Base-by-base conservation (phyloP, 345 rosid genomes). In the Lenwebbia sp. region DNA sequence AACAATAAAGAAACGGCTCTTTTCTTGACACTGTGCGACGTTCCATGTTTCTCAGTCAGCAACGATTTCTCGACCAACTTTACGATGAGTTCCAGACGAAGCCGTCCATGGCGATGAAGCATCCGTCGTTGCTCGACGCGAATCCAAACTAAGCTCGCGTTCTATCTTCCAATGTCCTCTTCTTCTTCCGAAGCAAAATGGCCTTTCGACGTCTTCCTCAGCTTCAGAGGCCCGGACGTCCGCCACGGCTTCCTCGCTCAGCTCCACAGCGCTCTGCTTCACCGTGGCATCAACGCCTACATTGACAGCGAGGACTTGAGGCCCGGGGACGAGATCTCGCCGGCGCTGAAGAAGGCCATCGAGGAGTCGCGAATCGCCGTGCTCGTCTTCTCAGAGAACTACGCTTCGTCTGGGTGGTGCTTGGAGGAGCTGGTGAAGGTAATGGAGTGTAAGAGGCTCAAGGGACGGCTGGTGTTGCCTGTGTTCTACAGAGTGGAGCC, bases 351-450 rank as follows among this genome's bases (percentile, higher is more conserved):
- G 56, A 54, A 6, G 23, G 56, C 56, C 56, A 54, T 54, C 25
- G 0, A 17, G 10, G 25, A 54, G 56, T 83, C 30, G 49, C 53
- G 83, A 53, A 25, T 86, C 22, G 50, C 85, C 21, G 51, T 86
- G 54, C 13, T 83, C 54, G 13, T 83, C 37, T 83, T 86, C 85
- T 86, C 85, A 6, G 54, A 2, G 37, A 41, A 83, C 44, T 83
- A 83, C 2, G 88, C 83, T 12, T 83, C 53, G 4, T 86, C 83
- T 0, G 1, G 25, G 19, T 86, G 85, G 84, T 86, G 87, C 78
- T 56, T 86, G 81, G 87, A 86, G n/a, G 87, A 86, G 51, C 85
- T 86, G 13, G 85, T 10, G 14, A 53, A 60, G 82, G 53, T 86
- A 51, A 62, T 86, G 58, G 88, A 83, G 26, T 83, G 74, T 9